phyloP scores from a whole-genome alignment of 345 rosid species.

The Aquilaria sinensis region DNA sequence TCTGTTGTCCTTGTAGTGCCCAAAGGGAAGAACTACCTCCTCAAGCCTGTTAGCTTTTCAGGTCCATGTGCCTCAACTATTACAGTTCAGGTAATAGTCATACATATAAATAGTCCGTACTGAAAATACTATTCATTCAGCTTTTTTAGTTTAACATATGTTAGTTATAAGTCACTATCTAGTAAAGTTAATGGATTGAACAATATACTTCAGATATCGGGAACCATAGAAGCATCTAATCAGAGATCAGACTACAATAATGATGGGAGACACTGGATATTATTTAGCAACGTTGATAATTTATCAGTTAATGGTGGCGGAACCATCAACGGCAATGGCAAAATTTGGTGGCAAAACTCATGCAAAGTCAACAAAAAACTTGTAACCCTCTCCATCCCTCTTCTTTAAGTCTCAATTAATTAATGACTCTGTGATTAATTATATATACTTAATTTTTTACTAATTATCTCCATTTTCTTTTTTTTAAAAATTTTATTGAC shows the following conservation, averaged over 20 bases:
- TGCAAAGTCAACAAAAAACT: constrained; percentile 66
- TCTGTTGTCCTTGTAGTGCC: constrained; percentile 47
- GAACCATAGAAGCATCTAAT: constrained; percentile 57
- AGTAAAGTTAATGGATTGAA: neutral
- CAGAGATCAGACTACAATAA: constrained; percentile 43
- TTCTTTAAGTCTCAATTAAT: neutral
- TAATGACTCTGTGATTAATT: neutral
- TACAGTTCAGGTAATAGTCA: constrained; percentile 40
- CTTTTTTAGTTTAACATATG: too few relatives aligned
- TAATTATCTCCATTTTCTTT: neutral
- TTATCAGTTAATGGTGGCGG: constrained; percentile 60
- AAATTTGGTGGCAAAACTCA: constrained; percentile 84
- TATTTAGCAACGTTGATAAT: constrained; percentile 39
- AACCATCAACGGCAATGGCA: constrained; percentile 67
- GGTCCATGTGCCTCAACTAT: constrained; percentile 74
- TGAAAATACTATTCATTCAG: neutral
- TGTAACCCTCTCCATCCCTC: constrained; percentile 23
- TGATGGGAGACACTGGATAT: constrained; percentile 55
- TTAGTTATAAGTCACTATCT: too few relatives aligned
- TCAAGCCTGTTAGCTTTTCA: constrained; percentile 39
- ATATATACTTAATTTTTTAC: too few relatives aligned
- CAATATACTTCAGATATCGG: constrained; percentile 37
- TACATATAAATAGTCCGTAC: neutral
- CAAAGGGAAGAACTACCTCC: constrained; percentile 32
- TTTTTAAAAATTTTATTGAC: constrained; percentile 13